phyloP scores from a whole-genome alignment of 192 early-diverging fungal species.

The Coemansia sp. region DNA sequence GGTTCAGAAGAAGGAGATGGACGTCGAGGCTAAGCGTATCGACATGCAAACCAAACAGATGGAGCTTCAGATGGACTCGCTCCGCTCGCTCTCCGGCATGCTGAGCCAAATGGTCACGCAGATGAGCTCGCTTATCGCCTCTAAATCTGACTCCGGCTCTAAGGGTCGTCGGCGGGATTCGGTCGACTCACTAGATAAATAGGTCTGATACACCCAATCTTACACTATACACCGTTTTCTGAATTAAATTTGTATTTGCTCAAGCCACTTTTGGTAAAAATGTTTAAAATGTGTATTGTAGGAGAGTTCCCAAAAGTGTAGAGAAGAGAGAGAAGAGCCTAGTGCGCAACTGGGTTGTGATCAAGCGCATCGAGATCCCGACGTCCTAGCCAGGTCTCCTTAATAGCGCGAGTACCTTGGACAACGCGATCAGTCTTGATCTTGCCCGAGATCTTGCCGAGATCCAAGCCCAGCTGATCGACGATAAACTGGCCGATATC shows the following conservation, averaged over 20 bases:
- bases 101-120: constrained; percentile 26
- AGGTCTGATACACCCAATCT: not conserved
- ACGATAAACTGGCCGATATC: constrained; percentile 76
- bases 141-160: not conserved
- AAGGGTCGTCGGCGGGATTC: constrained; percentile 5
- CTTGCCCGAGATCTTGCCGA: constrained; percentile 58
- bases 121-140: constrained; percentile 4
- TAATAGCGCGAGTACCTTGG: constrained; percentile 30
- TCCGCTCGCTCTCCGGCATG: constrained; percentile 23
- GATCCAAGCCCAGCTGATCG: constrained; percentile 59
- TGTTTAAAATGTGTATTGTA: not conserved
- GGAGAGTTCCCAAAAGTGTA: not conserved
- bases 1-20: constrained; percentile 31
- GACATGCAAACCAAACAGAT: constrained; percentile 27
- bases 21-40: constrained; percentile 34
- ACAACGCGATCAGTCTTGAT: constrained; percentile 48
- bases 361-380: constrained; percentile 49
- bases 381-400: constrained; percentile 40
- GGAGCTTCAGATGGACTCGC: constrained; percentile 40
- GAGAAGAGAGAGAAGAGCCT: constrained; percentile 1
- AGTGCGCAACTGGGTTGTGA: constrained; percentile 26
- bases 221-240: not conserved
- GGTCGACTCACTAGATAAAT: not conserved
- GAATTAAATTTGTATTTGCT: not conserved
- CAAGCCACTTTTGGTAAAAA: no score